These are phyloP conservation scores for Nakataea oryzae DNA, from an alignment of 2,329 filamentous ascomycete genomes.

Conservation along the genomic window DNA sequence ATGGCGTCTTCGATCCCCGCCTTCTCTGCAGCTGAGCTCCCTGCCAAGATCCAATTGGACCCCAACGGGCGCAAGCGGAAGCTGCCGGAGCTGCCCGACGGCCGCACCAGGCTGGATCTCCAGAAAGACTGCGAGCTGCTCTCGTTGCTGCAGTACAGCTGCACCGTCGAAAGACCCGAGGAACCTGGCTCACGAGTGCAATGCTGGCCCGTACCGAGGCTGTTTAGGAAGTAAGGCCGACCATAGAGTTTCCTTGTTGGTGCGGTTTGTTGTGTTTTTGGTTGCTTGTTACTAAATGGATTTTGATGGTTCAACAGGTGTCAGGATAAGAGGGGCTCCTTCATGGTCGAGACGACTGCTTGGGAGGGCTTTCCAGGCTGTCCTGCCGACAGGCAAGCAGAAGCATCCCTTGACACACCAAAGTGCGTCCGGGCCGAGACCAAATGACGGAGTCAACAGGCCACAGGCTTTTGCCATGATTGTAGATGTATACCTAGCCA, in stretches of 20 bases:
- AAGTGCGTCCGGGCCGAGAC: not conserved
- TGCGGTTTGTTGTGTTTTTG: not conserved
- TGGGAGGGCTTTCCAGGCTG: conserved; percentile 36
- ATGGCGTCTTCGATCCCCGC: conserved; percentile 12
- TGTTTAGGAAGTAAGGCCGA: conserved; percentile 46
- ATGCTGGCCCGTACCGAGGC: conserved; percentile 47
- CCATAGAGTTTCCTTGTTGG: not conserved
- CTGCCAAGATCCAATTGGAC: conserved; percentile 35
- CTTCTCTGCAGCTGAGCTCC: conserved; percentile 42
- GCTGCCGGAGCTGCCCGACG: conserved; percentile 32
- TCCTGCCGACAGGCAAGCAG: conserved; percentile 6
- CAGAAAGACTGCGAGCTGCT: conserved; percentile 41
- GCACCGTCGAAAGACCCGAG: conserved; percentile 39
- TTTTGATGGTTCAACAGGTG: conserved; percentile 32
- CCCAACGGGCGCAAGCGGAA: conserved; percentile 42
- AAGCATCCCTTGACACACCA: not conserved
- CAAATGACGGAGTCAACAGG: not conserved
- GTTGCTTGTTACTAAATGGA: conserved; percentile 1
- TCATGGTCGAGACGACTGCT: conserved; percentile 53
- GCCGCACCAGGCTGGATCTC: conserved; percentile 32
- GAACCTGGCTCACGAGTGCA: conserved; percentile 33
- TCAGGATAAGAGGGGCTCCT: conserved; percentile 43
- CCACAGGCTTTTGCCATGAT: not conserved
- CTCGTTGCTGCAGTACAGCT: conserved; percentile 51
- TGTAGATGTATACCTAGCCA: too few relatives aligned